Evolutionary conservation across 352 stramenopile genomes (phyloP).

Genomic region (Phytophthora megakarya): DNA sequence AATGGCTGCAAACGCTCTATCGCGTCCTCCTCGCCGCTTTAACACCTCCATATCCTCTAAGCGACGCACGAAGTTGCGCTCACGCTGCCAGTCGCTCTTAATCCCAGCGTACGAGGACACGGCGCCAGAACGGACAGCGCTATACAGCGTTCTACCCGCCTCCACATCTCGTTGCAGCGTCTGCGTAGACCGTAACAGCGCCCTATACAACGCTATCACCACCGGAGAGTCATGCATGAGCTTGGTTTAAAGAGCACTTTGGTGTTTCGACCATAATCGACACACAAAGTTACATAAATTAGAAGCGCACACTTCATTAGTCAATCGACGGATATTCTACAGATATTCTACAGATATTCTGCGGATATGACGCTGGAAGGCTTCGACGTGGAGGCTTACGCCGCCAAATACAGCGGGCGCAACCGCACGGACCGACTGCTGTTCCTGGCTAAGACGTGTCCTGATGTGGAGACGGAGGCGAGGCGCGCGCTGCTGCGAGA

Average conservation of each 20-base stretch:
- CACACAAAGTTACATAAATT: too few relatives aligned
- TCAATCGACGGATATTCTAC: too few relatives aligned
- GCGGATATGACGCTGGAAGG: constrained; percentile 37
- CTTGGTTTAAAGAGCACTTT: too few relatives aligned
- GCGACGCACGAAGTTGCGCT: constrained; percentile 60
- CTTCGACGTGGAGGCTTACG: constrained; percentile 85
- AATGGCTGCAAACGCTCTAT: constrained; percentile 41
- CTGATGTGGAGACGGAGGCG: constrained; percentile 54
- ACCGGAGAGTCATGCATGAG: constrained; percentile 36
- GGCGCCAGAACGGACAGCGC: constrained; percentile 66
- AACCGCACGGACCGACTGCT: constrained; percentile 79
- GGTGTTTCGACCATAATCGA: too few relatives aligned
- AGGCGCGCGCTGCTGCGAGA: constrained; percentile 59
- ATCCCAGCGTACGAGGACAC: constrained; percentile 68
- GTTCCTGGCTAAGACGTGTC: constrained; percentile 65
- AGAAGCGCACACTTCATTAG: too few relatives aligned
- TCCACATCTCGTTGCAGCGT: constrained; percentile 62
- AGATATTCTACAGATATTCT: too few relatives aligned
- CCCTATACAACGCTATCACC: constrained; percentile 50
- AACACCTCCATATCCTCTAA: constrained; percentile 57
- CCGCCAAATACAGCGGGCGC: constrained; percentile 80
- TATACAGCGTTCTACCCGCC: constrained; percentile 56
- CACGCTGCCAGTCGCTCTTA: constrained; percentile 76
- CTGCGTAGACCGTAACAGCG: constrained; percentile 56
- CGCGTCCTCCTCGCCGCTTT: constrained; percentile 29